Evolutionary conservation across 768 basidiomycete genomes (phyloP).

Genomic region (Leucocoprinus leucothites): DNA sequence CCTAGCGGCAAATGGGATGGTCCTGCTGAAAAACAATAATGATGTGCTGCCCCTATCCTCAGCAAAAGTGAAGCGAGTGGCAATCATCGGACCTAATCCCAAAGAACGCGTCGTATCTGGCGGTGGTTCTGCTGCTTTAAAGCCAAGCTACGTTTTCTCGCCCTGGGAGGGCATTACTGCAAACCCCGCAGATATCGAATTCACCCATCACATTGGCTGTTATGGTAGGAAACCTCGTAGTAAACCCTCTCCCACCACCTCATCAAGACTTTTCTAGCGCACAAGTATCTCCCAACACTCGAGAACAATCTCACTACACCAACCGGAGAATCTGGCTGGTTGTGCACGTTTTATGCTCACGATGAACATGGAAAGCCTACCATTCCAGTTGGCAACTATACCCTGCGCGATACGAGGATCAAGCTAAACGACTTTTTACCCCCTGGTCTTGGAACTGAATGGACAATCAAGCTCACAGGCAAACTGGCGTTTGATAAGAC

Average conservation of each 20-base stretch:
- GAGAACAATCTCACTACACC: slow-evolving; percentile 54
- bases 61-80: slow-evolving; percentile 42
- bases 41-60: slow-evolving; percentile 51
- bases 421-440: slow-evolving; percentile 69
- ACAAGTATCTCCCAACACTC: slow-evolving; percentile 69
- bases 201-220: slow-evolving; percentile 61
- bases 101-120: slow-evolving; percentile 66
- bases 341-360: slow-evolving; percentile 60
- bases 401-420: slow-evolving; percentile 57
- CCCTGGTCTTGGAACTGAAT: slow-evolving; percentile 45
- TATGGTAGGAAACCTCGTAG: slow-evolving; percentile 41
- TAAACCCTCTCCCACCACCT: background rate
- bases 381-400: slow-evolving; percentile 41
- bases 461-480: slow-evolving; percentile 57
- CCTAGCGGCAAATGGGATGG: slow-evolving; percentile 59
- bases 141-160: slow-evolving; percentile 59
- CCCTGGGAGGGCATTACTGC: slow-evolving; percentile 59
- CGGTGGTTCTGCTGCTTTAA: slow-evolving; percentile 76
- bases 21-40: slow-evolving; percentile 61
- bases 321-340: slow-evolving; percentile 57
- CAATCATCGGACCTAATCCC: slow-evolving; percentile 69
- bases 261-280: slow-evolving; percentile 34
- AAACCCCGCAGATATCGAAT: slow-evolving; percentile 44
- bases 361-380: slow-evolving; percentile 44
- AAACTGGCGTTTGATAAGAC: slow-evolving; percentile 46